Percentiles rank a stretch among this genome's conserved stretches.
Evolutionary conservation across 2,329 filamentous ascomycete genomes (phyloP).

Genomic region (Spiromastix sp.): DNA sequence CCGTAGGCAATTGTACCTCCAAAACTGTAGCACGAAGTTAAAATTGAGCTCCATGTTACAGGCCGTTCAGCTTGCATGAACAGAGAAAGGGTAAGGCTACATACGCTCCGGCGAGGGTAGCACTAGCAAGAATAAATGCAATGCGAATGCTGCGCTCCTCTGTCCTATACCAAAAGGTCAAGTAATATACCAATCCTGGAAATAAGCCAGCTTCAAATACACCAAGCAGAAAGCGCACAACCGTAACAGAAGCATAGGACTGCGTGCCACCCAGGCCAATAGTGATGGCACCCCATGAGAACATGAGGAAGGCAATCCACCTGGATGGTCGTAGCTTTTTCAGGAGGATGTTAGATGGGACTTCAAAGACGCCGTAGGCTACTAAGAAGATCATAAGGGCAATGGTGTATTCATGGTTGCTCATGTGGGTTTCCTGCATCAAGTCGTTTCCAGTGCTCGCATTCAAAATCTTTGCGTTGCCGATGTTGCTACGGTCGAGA

Average conservation of each 20-base stretch:
- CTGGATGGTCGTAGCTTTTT: slow-evolving; percentile 38
- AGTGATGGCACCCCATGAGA: slow-evolving; percentile 39
- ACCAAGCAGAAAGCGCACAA: slow-evolving; percentile 39
- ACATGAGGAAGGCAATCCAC: slow-evolving; percentile 42
- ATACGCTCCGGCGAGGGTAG: slow-evolving; percentile 41
- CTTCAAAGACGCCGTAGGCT: slow-evolving; percentile 41
- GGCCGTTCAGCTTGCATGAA: too few relatives aligned
- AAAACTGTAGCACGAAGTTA: too few relatives aligned
- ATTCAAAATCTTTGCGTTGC: slow-evolving; percentile 58
- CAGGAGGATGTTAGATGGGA: slow-evolving; percentile 40
- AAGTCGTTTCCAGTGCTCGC: slow-evolving; percentile 50
- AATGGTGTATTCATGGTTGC: slow-evolving; percentile 49
- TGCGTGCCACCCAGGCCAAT: slow-evolving; percentile 37
- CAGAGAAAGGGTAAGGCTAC: too few relatives aligned
- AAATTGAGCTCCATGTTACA: too few relatives aligned
- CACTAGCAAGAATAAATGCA: slow-evolving; percentile 44
- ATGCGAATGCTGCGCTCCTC: slow-evolving; percentile 50
- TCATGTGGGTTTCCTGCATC: slow-evolving; percentile 52
- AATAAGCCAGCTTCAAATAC: slow-evolving; percentile 42
- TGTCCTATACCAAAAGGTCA: slow-evolving; percentile 46
- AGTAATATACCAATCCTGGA: slow-evolving; percentile 38
- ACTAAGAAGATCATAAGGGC: slow-evolving; percentile 40
- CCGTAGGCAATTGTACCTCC: slow-evolving; percentile 47
- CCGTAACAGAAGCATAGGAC: slow-evolving; percentile 35
- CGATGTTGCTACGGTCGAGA: slow-evolving; percentile 57